Evolutionary conservation across 208 protist species (phyloP), one percentile per base, ranked within the genome.

Genomic region (Leishmania mexicana): DNA sequence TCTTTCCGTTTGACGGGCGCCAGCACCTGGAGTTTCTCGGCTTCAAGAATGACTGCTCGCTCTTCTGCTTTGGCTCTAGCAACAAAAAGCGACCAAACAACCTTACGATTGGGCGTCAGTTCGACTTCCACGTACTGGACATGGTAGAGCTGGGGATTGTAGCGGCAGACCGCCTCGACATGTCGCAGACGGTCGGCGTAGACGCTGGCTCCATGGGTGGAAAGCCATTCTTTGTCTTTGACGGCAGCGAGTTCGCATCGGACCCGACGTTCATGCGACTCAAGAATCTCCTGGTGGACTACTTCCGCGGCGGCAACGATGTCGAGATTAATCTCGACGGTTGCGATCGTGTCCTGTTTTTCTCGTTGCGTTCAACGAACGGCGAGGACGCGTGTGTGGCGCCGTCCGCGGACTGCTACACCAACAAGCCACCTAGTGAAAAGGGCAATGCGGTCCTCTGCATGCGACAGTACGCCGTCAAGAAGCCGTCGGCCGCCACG

Each of bases 31-130:
- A 98, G 86, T 97, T 97, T 78, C 85, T 97, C 54, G 92, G 94
- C 47, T 97, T 97, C 84, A 98, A 98, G 81, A 98, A 98, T 80
- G 95, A 98, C 87, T 97, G 92, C 89, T 97, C 93, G 1, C 87
- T 98, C 35, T 97, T 98, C 76, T 95, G 90, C 83, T 97, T 98
- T 76, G 90, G 91, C 0, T 92, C 86, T 3, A 87, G 96, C 86
- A 96, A 86, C 85, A 97, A 98, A 83, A 98, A 98, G 85, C 88
- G 95, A 6, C 95, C 95, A 31, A 90, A 98, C 84, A 97, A 97
- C 84, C 57, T 98, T 47, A 96, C 92, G 4, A 45, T 98, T 19
- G 95, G 95, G 5, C 83, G 95, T 1, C 92, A 95, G 75, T 98
- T 98, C 73, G 93, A 98, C 85, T 98, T 96, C 60, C 94, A 97